These are phyloP conservation scores for Boeremia exigua DNA, from an alignment of 2,329 filamentous ascomycete genomes.

Conservation along the genomic window DNA sequence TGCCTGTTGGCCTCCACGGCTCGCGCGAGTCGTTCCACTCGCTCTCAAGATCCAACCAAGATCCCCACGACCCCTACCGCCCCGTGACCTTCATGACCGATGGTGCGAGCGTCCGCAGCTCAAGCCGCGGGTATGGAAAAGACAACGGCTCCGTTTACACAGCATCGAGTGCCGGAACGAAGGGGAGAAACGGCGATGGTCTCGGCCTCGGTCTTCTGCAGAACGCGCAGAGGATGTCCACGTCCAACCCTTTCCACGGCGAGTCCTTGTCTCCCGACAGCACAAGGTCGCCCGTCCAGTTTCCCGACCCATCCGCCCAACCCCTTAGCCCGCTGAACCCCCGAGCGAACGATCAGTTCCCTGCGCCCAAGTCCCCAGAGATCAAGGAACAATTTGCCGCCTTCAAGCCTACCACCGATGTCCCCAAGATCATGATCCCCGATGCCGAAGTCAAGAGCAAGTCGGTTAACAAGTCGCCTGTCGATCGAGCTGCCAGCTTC, in stretches of 20 bases:
- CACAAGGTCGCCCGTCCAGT: conserved; percentile 39
- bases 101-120: conserved; percentile 45
- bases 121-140: conserved; percentile 31
- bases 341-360: conserved; percentile 22
- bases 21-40: conserved; percentile 89
- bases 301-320: conserved; percentile 38
- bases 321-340: conserved; percentile 43
- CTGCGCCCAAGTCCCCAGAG: conserved; percentile 14
- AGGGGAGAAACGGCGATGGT: conserved; percentile 56
- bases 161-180: conserved; percentile 56
- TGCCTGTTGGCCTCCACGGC: conserved; percentile 79
- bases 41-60: conserved; percentile 75
- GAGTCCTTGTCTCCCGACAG: conserved; percentile 47
- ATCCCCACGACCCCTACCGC: conserved; percentile 85
- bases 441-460: conserved; percentile 27
- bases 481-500: conserved; percentile 27
- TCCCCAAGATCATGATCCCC: conserved; percentile 32
- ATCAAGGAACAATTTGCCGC: conserved; percentile 40
- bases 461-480: conserved; percentile 34
- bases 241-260: conserved; percentile 55
- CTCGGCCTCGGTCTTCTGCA: conserved; percentile 61
- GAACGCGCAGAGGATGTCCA: conserved; percentile 65
- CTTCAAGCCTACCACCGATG: conserved; percentile 45
- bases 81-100: conserved; percentile 64
- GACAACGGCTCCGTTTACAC: conserved; percentile 60